Conservation (phyloP, 2,329 filamentous ascomycete species). For the Diaporthe capsici region DNA sequence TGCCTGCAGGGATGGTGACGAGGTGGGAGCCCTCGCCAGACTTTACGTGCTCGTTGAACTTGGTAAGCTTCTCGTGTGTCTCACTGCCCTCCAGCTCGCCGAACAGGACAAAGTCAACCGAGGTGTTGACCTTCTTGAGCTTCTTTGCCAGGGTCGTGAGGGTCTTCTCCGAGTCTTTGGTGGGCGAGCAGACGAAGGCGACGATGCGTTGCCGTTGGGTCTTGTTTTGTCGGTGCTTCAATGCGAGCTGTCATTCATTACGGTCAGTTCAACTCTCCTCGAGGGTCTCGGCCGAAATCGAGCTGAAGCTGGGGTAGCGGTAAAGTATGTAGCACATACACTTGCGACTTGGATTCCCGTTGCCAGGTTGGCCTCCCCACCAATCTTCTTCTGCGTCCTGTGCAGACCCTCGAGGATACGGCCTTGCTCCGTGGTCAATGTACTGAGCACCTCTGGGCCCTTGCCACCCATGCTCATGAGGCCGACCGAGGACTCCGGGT, state of each 20-base stretch:
- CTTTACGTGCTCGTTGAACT: conserved; percentile 95
- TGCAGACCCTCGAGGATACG: conserved; percentile 94
- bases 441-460: conserved; percentile 97
- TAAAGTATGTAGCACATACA: conserved; percentile 67
- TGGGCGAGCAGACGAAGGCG: conserved; percentile 94
- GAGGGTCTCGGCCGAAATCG: conserved; percentile 42
- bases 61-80: conserved; percentile 90
- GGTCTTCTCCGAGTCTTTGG: conserved; percentile 90
- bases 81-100: conserved; percentile 93
- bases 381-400: conserved; percentile 91
- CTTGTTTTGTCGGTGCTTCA: conserved; percentile 99
- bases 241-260: conserved; percentile 76
- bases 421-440: conserved; percentile 94
- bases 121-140: conserved; percentile 98
- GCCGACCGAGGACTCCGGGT: conserved; percentile 96
- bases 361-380: conserved; percentile 87
- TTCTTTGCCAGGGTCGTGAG: conserved; percentile 93
- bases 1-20: conserved; percentile 89
- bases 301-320: not conserved
- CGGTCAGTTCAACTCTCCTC: not conserved
- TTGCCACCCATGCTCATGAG: conserved; percentile 99
- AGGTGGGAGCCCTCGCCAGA: conserved; percentile 91
- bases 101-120: conserved; percentile 94
- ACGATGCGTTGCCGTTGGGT: conserved; percentile 97
- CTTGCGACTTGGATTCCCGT: conserved; percentile 96